Evolutionary conservation across 768 basidiomycete species (phyloP).

Genomic region (Suillus tomentosus): DNA sequence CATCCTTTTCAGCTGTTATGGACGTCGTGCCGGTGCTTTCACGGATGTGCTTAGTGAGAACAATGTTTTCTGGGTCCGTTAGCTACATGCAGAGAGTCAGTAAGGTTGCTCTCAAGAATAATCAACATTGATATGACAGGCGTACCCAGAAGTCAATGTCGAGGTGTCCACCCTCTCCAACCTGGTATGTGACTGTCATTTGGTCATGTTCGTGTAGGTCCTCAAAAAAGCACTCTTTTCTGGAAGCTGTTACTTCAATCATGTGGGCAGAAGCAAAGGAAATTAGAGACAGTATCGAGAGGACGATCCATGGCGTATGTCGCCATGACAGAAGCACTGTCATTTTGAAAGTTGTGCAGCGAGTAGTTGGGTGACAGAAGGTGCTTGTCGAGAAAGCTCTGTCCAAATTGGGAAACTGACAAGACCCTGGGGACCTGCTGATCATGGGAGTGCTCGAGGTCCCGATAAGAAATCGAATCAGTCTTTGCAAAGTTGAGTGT

Average conservation of each 20-base stretch:
- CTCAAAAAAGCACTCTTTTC: conserved; percentile 96
- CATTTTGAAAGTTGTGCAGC: conserved; percentile 9
- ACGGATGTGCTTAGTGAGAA: conserved; percentile 79
- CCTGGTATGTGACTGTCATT: conserved; percentile 99
- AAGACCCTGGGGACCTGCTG: conserved; percentile 31
- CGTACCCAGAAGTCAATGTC: conserved; percentile 97
- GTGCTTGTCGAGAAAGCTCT: not conserved
- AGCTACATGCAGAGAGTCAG: conserved; percentile 51
- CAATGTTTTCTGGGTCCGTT: conserved; percentile 67
- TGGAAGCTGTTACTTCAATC: conserved; percentile 73
- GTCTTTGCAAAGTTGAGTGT: conserved; percentile 15
- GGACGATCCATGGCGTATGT: conserved; percentile 40
- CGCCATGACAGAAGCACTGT: conserved; percentile 38
- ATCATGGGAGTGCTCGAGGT: conserved; percentile 4
- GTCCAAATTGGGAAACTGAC: conserved; percentile 2
- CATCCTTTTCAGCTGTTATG: conserved; percentile 85
- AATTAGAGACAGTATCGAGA: conserved; percentile 39
- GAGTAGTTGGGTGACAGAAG: not conserved
- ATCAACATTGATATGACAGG: conserved; percentile 14
- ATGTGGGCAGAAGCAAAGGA: conserved; percentile 58
- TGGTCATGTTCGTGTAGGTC: conserved; percentile 89
- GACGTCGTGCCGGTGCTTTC: conserved; percentile 88
- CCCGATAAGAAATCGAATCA: conserved; percentile 16
- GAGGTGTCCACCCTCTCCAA: conserved; percentile 93
- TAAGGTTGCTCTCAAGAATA: not conserved